phyloP scores from a whole-genome alignment of 495 filamentous ascomycete species.

The Durotheca rogersii region DNA sequence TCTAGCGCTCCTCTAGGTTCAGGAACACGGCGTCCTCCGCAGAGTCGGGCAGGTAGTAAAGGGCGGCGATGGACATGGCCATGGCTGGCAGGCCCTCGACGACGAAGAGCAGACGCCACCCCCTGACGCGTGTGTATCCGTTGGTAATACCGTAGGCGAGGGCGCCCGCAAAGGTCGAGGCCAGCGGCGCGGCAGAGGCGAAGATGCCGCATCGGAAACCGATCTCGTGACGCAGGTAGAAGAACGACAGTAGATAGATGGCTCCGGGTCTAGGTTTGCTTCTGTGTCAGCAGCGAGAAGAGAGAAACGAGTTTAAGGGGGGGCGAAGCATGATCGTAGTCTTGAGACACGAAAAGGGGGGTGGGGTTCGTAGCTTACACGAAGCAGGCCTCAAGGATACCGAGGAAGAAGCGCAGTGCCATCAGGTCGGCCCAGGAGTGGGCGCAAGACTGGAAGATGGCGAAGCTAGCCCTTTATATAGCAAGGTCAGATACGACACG shows the following conservation, averaged over 20 bases:
- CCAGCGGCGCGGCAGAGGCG: slow-evolving; percentile 69
- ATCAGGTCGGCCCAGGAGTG: slow-evolving; percentile 62
- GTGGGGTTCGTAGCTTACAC: slow-evolving; percentile 36
- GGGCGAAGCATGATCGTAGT: too few species aligned
- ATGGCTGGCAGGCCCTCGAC: slow-evolving; percentile 74
- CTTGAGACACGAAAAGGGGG: too few species aligned
- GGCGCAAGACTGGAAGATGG: slow-evolving; percentile 57
- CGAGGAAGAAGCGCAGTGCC: slow-evolving; percentile 63
- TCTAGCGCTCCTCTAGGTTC: slow-evolving; percentile 63
- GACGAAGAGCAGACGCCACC: slow-evolving; percentile 75
- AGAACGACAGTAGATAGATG: slow-evolving; percentile 72
- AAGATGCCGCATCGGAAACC: slow-evolving; percentile 73
- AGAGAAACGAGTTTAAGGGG: too few species aligned
- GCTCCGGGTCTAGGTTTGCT: slow-evolving; percentile 53
- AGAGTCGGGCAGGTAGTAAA: slow-evolving; percentile 67
- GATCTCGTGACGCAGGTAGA: slow-evolving; percentile 74
- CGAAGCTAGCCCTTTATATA: slow-evolving; percentile 49
- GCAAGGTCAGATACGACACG: slow-evolving; percentile 4
- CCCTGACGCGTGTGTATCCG: slow-evolving; percentile 62
- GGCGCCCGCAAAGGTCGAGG: slow-evolving; percentile 75
- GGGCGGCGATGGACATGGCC: slow-evolving; percentile 60
- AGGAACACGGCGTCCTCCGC: slow-evolving; percentile 67
- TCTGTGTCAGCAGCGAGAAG: too few species aligned
- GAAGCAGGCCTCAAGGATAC: slow-evolving; percentile 63
- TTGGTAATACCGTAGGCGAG: slow-evolving; percentile 77